Evolutionary conservation across 345 rosid genomes (phyloP), one percentile per base, ranked within the genome.

Genomic region (Durio zibethinus): DNA sequence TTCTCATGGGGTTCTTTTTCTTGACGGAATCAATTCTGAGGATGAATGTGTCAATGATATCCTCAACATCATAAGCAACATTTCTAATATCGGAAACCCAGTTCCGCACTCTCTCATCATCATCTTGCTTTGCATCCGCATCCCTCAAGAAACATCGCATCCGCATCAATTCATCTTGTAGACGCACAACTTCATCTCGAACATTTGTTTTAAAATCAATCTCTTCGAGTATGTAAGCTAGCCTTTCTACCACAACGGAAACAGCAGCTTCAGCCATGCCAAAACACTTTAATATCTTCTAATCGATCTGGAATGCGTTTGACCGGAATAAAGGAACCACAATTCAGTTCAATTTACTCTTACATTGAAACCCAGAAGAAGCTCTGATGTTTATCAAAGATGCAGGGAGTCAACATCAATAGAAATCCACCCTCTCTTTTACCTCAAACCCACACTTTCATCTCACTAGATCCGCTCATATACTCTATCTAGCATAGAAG

Each of bases 31-130:
- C 84, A 3, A 52, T 57, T 45, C 40, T 54, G 11, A 74, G 74
- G 45, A 80, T 31, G 23, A 80, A 77, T 1, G 35, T 63, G 79
- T 83, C 86, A 12, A 80, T 67, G 54, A 80, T 36, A 71, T 80
- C 81, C 57, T 83, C 81, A 27, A 74, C 64, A n/a, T 77, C 81
- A 16, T 77, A 80, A 7, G 83, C 81, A 48, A 38, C 77, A 47
- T 52, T 47, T 74, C 83, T 69, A 60, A 83, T 78, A 5, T 80
- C 81, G 2, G 83, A 80, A n/a, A 80, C 83, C 86, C 79, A 83
- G 33, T 75, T 75, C 42, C 60, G 53, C 38, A 80, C 77, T 27
- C 81, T 57, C 33, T 74, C 60, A 9, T 83, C 83, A 14, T 65
- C 79, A 23, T 80, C 83, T 45, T 74, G 86, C 57, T 71, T 75